Evolutionary conservation across 768 basidiomycete species (phyloP).

Genomic region (Daedaleopsis sinensis): DNA sequence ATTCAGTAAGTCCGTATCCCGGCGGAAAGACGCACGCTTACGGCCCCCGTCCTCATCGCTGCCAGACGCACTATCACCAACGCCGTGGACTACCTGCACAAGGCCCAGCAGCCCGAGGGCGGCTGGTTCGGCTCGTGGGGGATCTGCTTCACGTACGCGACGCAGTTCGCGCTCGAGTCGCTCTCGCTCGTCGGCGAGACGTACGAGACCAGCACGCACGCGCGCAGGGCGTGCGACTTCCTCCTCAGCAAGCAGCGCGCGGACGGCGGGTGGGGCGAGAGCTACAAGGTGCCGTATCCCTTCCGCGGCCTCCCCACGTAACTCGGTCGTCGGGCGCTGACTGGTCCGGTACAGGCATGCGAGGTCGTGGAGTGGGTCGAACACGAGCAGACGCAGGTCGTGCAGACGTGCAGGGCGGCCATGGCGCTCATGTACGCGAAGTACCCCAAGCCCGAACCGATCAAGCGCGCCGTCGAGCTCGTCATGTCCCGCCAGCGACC

Average conservation of each 20-base stretch:
- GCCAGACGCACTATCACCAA: slow-evolving; percentile 60
- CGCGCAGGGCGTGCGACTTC: slow-evolving; percentile 82
- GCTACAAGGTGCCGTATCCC: slow-evolving; percentile 83
- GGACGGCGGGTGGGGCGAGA: slow-evolving; percentile 99
- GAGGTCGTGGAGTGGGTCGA: slow-evolving; percentile 80
- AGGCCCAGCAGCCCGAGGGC: slow-evolving; percentile 78
- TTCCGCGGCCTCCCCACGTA: not conserved
- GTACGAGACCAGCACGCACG: slow-evolving; percentile 70
- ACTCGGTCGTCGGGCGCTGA: too few relatives aligned
- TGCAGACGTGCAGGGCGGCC: slow-evolving; percentile 92
- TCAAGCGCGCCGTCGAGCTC: slow-evolving; percentile 75
- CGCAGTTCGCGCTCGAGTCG: slow-evolving; percentile 93
- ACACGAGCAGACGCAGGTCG: slow-evolving; percentile 82
- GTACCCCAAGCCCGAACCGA: slow-evolving; percentile 81
- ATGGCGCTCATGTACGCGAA: slow-evolving; percentile 90
- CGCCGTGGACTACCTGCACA: slow-evolving; percentile 84
- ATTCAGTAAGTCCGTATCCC: slow-evolving; percentile 61
- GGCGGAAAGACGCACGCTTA: not conserved
- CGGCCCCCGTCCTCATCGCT: not conserved
- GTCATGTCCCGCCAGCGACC: slow-evolving; percentile 89
- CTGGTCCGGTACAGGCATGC: slow-evolving; percentile 62
- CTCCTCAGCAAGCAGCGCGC: slow-evolving; percentile 78
- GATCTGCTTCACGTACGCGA: slow-evolving; percentile 98
- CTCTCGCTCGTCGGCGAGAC: slow-evolving; percentile 89
- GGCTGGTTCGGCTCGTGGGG: slow-evolving; percentile 98